Percentiles rank a stretch among this genome's conserved stretches.
Evolutionary conservation across 177 flowering plant species (phyloP).

Genomic region (Telopea speciosissima): DNA sequence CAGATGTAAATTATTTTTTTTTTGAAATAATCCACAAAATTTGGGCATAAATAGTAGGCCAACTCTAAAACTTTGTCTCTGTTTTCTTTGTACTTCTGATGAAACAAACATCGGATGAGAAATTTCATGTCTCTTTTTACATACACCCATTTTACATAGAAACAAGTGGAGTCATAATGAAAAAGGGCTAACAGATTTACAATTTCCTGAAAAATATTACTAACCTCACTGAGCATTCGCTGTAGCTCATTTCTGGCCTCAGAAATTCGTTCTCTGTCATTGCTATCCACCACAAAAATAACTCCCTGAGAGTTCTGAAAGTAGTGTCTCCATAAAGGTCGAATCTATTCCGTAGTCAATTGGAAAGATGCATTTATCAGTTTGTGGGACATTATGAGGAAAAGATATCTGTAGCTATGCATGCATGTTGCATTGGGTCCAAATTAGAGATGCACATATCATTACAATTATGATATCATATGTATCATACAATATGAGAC

Average conservation of each 20-base stretch:
- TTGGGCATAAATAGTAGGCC: too few species aligned
- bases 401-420: neutral
- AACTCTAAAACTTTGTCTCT: too few species aligned
- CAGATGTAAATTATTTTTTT: too few species aligned
- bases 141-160: too few species aligned
- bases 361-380: neutral
- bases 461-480: too few species aligned
- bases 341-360: slow-evolving; percentile 27
- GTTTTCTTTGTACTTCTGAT: too few species aligned
- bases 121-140: too few species aligned
- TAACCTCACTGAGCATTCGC: slow-evolving; percentile 60
- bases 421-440: neutral
- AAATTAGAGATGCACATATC: too few species aligned
- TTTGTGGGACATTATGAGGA: neutral
- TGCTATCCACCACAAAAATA: slow-evolving; percentile 68
- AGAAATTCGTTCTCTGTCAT: slow-evolving; percentile 44
- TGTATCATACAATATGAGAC: neutral
- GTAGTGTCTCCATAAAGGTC: slow-evolving; percentile 73
- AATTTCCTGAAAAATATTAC: neutral
- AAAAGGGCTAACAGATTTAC: too few species aligned
- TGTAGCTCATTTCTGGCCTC: slow-evolving; percentile 70
- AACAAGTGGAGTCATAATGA: too few species aligned
- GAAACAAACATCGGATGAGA: too few species aligned
- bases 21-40: too few species aligned
- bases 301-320: slow-evolving; percentile 64